phyloP scores from a whole-genome alignment of 495 filamentous ascomycete genomes.

The Trichoderma parareesei region DNA sequence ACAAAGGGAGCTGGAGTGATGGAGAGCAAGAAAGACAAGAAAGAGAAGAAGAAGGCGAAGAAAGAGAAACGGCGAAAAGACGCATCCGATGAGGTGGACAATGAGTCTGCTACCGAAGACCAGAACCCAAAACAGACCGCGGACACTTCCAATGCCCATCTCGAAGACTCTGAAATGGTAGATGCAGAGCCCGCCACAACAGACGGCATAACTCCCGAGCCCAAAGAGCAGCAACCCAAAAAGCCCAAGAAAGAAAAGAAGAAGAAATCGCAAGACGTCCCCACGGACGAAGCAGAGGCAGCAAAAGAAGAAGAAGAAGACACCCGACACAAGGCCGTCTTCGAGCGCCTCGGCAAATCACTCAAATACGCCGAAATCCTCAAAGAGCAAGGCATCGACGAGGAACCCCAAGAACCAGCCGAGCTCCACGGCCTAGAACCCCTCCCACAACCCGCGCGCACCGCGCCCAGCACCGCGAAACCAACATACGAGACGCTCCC shows the following conservation, averaged over 20 bases:
- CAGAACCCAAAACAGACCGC: background rate
- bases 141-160: background rate
- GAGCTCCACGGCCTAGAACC: conserved; percentile 56
- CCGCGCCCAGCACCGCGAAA: conserved; percentile 36
- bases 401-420: conserved; percentile 22
- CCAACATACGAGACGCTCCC: conserved; percentile 47
- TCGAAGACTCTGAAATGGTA: background rate
- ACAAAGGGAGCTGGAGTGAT: conserved; percentile 11
- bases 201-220: background rate
- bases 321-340: conserved; percentile 25
- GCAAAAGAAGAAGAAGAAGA: conserved; percentile 20
- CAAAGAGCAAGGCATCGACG: conserved; percentile 19
- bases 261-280: conserved; percentile 21
- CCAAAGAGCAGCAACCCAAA: conserved; percentile 20
- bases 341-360: conserved; percentile 23
- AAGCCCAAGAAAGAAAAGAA: conserved; percentile 21
- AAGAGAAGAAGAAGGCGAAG: conserved; percentile 37
- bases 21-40: conserved; percentile 30
- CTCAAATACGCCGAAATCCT: conserved; percentile 17
- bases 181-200: background rate
- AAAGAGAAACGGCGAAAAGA: conserved; percentile 20
- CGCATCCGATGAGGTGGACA: background rate
- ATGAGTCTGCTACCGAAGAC: background rate
- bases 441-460: conserved; percentile 60
- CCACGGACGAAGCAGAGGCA: conserved; percentile 19